These are phyloP conservation scores for Lasiodiplodia gonubiensis DNA, from an alignment of 2,329 filamentous ascomycete species.

Conservation along the genomic window DNA sequence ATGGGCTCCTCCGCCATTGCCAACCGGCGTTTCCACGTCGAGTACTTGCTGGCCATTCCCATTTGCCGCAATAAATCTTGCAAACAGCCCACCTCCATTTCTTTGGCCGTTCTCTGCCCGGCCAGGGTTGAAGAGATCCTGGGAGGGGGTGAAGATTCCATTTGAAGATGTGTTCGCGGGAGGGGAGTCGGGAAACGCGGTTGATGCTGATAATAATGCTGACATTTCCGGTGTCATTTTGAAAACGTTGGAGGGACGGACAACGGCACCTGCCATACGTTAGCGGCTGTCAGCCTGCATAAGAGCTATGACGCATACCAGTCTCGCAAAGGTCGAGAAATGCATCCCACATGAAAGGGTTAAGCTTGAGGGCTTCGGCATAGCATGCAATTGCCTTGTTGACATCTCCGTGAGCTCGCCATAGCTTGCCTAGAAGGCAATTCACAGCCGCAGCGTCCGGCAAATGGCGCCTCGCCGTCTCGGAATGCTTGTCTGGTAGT, in stretches of 20 bases:
- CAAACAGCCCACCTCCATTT: constrained; percentile 45
- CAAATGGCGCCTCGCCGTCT: constrained; percentile 72
- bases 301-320: constrained; percentile 46
- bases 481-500: constrained; percentile 69
- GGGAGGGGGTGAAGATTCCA: constrained; percentile 39
- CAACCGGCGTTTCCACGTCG: constrained; percentile 56
- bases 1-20: constrained; percentile 44
- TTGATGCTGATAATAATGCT: constrained; percentile 50
- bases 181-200: constrained; percentile 35
- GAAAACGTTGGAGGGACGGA: constrained; percentile 87
- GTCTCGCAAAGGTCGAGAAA: constrained; percentile 87
- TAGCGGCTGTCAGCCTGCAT: constrained; percentile 15
- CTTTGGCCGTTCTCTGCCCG: constrained; percentile 41
- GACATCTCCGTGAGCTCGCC: constrained; percentile 77
- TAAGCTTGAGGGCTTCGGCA: constrained; percentile 84
- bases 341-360: constrained; percentile 98
- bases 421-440: constrained; percentile 85
- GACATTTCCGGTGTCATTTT: constrained; percentile 71
- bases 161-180: constrained; percentile 15
- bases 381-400: constrained; percentile 86
- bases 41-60: constrained; percentile 31
- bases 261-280: constrained; percentile 67
- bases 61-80: constrained; percentile 42
- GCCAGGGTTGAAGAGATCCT: constrained; percentile 53
- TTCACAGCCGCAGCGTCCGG: constrained; percentile 86